Evolutionary conservation across 257 asterid species (phyloP).

Genomic region (Nicotiana benthamiana): DNA sequence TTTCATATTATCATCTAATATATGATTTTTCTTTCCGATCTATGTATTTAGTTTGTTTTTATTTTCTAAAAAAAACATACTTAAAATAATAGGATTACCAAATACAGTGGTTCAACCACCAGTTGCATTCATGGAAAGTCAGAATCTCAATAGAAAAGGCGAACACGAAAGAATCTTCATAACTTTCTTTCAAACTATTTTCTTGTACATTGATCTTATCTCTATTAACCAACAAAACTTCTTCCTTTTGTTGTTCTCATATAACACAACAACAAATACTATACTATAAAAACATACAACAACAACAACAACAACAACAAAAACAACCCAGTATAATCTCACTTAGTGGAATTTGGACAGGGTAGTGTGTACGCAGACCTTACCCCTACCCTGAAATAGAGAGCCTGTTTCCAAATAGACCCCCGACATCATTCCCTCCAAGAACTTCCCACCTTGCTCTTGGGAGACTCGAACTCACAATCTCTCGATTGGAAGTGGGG

Average conservation of each 20-base stretch:
- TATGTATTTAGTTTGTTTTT: too few species aligned
- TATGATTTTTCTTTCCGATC: too few species aligned
- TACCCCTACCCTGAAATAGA: too few species aligned
- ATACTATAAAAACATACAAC: background rate
- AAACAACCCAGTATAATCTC: too few species aligned
- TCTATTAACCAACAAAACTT: slow-evolving; percentile 1
- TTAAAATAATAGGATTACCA: slow-evolving; percentile 1
- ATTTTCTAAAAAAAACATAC: background rate
- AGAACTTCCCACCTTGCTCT: too few species aligned
- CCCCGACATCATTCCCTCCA: too few species aligned
- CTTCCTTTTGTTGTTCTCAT: background rate
- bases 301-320: too few species aligned
- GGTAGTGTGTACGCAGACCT: too few species aligned
- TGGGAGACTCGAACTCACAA: too few species aligned
- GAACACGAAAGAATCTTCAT: slow-evolving; percentile 34
- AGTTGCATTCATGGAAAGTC: slow-evolving; percentile 19
- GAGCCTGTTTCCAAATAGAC: too few species aligned
- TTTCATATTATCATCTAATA: background rate
- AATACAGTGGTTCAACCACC: slow-evolving; percentile 36
- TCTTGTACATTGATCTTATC: slow-evolving; percentile 34
- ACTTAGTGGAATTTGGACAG: too few species aligned
- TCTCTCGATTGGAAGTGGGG: too few species aligned
- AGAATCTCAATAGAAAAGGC: slow-evolving; percentile 26
- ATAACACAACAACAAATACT: background rate
- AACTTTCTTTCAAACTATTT: slow-evolving; percentile 19